Conservation (phyloP, 352 stramenopile genomes). For the Globisporangium polare region DNA sequence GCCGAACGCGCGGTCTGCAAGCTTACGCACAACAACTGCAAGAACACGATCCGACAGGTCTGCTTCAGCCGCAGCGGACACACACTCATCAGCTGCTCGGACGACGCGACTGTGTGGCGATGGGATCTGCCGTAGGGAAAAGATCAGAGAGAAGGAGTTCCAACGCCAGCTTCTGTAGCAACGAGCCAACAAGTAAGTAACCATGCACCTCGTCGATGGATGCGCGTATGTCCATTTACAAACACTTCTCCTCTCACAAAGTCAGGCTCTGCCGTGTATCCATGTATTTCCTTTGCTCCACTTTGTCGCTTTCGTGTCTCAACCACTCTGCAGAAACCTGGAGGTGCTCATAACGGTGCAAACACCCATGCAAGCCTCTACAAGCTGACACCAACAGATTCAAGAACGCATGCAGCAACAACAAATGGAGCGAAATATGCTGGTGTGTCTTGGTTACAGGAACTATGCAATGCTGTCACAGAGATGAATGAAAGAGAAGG, state of each 20-base stretch:
- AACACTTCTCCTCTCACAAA: background rate
- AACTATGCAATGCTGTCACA: no score
- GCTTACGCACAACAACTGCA: slow-evolving; percentile 67
- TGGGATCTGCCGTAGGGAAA: slow-evolving; percentile 49
- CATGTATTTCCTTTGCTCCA: background rate
- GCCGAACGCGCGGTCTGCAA: slow-evolving; percentile 65
- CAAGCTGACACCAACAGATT: background rate
- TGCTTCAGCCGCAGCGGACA: slow-evolving; percentile 70
- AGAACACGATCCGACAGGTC: slow-evolving; percentile 75
- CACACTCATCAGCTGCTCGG: slow-evolving; percentile 70
- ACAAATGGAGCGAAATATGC: no score
- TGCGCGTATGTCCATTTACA: background rate
- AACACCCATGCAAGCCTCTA: background rate
- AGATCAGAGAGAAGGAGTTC: background rate
- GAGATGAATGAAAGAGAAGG: no score
- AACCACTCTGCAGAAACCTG: background rate
- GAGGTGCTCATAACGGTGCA: background rate
- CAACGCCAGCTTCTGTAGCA: background rate
- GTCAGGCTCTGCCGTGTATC: background rate
- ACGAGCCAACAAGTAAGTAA: background rate
- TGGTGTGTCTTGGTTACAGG: no score
- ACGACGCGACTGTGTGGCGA: slow-evolving; percentile 73
- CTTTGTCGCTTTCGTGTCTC: background rate
- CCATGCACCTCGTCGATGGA: background rate
- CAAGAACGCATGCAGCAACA: no score